phyloP scores from a whole-genome alignment of 31 red algal genomes.

The Endocladia muricata region DNA sequence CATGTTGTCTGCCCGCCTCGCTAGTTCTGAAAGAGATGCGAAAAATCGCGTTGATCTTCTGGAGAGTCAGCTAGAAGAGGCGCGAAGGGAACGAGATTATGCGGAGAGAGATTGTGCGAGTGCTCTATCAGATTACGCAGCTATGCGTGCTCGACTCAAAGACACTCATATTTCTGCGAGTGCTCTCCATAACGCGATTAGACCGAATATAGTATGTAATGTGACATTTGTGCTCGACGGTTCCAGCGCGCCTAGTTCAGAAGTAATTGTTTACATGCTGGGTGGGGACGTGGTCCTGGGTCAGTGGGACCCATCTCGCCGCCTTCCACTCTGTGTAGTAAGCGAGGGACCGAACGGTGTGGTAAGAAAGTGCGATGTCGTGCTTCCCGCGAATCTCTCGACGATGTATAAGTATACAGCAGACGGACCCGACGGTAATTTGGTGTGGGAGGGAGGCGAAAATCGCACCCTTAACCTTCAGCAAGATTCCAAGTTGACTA shows the following conservation, averaged over 20 bases:
- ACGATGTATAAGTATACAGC: slow-evolving; percentile 18
- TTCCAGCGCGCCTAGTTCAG: neutral
- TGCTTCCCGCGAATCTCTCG: neutral
- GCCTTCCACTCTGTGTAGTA: neutral
- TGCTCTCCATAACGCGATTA: neutral
- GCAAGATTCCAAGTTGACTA: neutral
- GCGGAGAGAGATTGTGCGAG: neutral
- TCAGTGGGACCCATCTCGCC: slow-evolving; percentile 6
- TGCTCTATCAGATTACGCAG: neutral
- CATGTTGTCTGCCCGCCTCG: neutral
- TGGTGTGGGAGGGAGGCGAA: slow-evolving; percentile 22
- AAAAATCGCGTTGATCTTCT: slow-evolving; percentile 3
- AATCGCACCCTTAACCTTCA: neutral
- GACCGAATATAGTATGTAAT: neutral
- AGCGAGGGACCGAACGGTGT: neutral
- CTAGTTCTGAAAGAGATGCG: slow-evolving; percentile 6
- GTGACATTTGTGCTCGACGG: slow-evolving; percentile 12
- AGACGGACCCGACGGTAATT: neutral
- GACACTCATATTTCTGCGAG: neutral
- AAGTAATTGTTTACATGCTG: slow-evolving; percentile 4
- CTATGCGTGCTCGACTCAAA: neutral
- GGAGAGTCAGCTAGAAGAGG: neutral
- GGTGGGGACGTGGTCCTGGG: slow-evolving; percentile 9
- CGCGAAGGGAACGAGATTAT: neutral
- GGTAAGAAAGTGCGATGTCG: slow-evolving; percentile 5